These are phyloP conservation scores for Venturia asperata DNA, from an alignment of 2,329 filamentous ascomycete species.

Conservation along the genomic window DNA sequence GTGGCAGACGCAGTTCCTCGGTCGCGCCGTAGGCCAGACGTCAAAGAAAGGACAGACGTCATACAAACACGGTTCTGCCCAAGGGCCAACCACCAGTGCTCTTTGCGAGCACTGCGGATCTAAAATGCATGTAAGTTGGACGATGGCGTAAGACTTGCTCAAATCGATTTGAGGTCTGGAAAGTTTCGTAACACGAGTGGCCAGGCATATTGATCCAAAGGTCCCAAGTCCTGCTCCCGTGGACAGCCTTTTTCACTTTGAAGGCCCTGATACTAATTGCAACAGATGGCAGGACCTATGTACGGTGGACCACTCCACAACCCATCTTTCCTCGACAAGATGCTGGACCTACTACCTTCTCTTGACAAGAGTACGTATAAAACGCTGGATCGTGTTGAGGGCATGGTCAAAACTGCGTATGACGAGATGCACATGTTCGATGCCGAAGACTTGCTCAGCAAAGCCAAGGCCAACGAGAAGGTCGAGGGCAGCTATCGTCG, in stretches of 20 bases:
- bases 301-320: slow-evolving; percentile 87
- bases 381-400: slow-evolving; percentile 74
- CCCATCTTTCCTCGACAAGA: slow-evolving; percentile 68
- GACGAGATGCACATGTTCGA: slow-evolving; percentile 52
- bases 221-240: neutral
- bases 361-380: slow-evolving; percentile 65
- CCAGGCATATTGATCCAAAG: too few species aligned
- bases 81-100: slow-evolving; percentile 59
- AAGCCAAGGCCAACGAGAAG: slow-evolving; percentile 1
- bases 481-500: slow-evolving; percentile 24
- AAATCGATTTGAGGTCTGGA: too few species aligned
- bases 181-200: too few species aligned
- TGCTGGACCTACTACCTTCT: slow-evolving; percentile 64
- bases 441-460: neutral
- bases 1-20: slow-evolving; percentile 75
- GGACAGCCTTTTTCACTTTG: neutral
- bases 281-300: slow-evolving; percentile 74
- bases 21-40: slow-evolving; percentile 57
- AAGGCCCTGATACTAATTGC: neutral
- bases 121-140: slow-evolving; percentile 58
- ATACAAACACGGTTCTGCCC: slow-evolving; percentile 70
- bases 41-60: slow-evolving; percentile 58
- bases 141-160: neutral
- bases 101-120: slow-evolving; percentile 76
- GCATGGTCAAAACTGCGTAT: slow-evolving; percentile 82